These are phyloP conservation scores for Sclerotinia trifoliorum DNA, from an alignment of 2,329 filamentous ascomycete species.

Conservation along the genomic window DNA sequence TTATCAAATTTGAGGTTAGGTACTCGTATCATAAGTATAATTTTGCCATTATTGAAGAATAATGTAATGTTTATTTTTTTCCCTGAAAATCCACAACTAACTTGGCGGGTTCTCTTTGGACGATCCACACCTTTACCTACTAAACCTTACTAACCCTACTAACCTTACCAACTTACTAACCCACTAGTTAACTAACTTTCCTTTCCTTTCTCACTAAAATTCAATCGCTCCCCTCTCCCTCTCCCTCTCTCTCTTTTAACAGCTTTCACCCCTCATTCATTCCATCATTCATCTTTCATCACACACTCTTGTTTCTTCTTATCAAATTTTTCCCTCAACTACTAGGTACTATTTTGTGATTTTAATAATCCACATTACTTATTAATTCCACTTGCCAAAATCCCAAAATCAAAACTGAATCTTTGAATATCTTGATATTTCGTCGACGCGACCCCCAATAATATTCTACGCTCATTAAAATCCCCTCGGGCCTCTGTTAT, in stretches of 20 bases:
- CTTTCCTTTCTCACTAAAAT: slow-evolving; percentile 23
- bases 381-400: background rate
- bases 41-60: background rate
- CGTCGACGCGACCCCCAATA: slow-evolving; percentile 21
- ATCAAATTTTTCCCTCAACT: background rate
- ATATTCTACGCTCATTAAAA: slow-evolving; percentile 34
- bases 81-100: slow-evolving; percentile 4
- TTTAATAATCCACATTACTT: slow-evolving; percentile 1
- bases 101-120: slow-evolving; percentile 6
- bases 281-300: slow-evolving; percentile 31
- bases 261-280: slow-evolving; percentile 32
- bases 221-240: slow-evolving; percentile 27
- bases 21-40: too few relatives aligned
- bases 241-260: slow-evolving; percentile 28
- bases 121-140: slow-evolving; percentile 7
- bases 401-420: background rate
- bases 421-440: slow-evolving; percentile 10
- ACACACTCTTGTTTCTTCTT: slow-evolving; percentile 29
- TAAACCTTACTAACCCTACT: too few relatives aligned
- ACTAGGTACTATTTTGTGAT: slow-evolving; percentile 2
- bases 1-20: too few relatives aligned
- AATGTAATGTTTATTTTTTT: background rate
- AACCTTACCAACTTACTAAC: too few relatives aligned
- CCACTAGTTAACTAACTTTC: too few relatives aligned
- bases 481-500: slow-evolving; percentile 39